Evolutionary conservation across 2,329 filamentous ascomycete genomes (phyloP), one percentile per base, ranked within the genome.

Genomic region (Aspergillus quadricinctus): DNA sequence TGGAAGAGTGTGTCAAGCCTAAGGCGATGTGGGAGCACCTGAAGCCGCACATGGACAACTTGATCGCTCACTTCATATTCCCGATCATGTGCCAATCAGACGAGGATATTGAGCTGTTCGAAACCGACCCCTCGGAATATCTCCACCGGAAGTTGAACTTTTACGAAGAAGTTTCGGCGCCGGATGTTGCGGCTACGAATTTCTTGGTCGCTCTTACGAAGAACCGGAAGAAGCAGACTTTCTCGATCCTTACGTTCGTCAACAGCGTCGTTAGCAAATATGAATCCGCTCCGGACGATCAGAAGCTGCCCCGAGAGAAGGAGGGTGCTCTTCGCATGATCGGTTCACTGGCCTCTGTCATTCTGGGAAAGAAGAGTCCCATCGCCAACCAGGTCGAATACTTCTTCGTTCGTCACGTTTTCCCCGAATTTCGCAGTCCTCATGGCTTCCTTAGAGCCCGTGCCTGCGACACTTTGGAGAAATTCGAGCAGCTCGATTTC

Each of bases 331-430:
- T 99, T 69, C 85, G 94, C 60, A 97, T 99, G 91, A 97, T 99
- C 69, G 94, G 92, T 27, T 97, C 93, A 0, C 80, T 99, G 49
- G 90, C 94, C 0, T 90, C 91, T 31, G 93, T 99, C 52, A 95
- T 99, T 50, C 81, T 99, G 37, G 91, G 92, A 65, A 99, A 97
- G 82, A 97, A 97, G 83, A 97, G 92, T 69, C 94, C 94, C 1
- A 97, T 99, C 63, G 94, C 93, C 37, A 89, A 96, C 69, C 92
- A 97, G 75, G 92, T 97, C 56, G 94, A 99, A 75, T 97, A 96
- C 75, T 99, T 99, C 81, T 89, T 99, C 64, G 93, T 97, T 53
- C 89, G 93, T 69, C 96, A 97, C 69, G 94, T 99, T 56, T 97
- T 99, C 80, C 94, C 94, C 49, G 94, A 99, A 69, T 99, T 99